A percentile compares a stretch with the other conserved stretches of the same genome.
Conservation (phyloP, 352 stramenopile species). For the Phytophthora pistaciae region DNA sequence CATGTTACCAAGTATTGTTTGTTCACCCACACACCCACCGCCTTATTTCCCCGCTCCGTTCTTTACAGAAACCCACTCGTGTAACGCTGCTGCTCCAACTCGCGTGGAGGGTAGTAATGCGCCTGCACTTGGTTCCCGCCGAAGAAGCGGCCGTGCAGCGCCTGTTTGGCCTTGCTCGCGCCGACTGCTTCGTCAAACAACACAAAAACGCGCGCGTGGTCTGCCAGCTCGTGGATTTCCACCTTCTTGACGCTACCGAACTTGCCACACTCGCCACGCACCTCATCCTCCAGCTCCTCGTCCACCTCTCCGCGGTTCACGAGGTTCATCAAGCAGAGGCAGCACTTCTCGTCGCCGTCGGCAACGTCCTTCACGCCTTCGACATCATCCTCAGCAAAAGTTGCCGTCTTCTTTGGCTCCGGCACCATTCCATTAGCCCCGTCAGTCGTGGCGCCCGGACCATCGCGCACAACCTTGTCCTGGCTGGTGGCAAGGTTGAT, state of each 20-base stretch:
- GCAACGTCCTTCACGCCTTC: slow-evolving; percentile 62
- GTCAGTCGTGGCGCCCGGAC: slow-evolving; percentile 17
- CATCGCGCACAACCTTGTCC: slow-evolving; percentile 67
- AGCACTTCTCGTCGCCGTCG: slow-evolving; percentile 52
- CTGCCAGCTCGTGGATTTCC: slow-evolving; percentile 64
- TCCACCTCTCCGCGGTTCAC: slow-evolving; percentile 78
- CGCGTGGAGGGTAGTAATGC: slow-evolving; percentile 61
- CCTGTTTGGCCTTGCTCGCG: slow-evolving; percentile 58
- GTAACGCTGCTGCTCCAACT: slow-evolving; percentile 59
- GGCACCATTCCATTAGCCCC: slow-evolving; percentile 1
- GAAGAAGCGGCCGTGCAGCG: slow-evolving; percentile 81
- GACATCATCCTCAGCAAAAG: slow-evolving; percentile 66
- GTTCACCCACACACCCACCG: slow-evolving; percentile 20
- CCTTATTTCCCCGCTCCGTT: slow-evolving; percentile 5
- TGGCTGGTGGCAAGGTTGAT: slow-evolving; percentile 74
- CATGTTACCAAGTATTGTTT: slow-evolving; percentile 25
- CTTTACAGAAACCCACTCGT: slow-evolving; percentile 62
- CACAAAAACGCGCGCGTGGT: slow-evolving; percentile 86
- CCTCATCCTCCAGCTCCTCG: slow-evolving; percentile 73
- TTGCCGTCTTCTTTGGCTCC: slow-evolving; percentile 33
- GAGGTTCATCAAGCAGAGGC: slow-evolving; percentile 79
- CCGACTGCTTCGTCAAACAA: slow-evolving; percentile 62
- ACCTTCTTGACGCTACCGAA: slow-evolving; percentile 69
- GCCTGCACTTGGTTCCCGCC: slow-evolving; percentile 79
- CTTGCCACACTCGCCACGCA: slow-evolving; percentile 70